Conservation (phyloP, 208 protist species). For the Trichomonas vaginalis region DNA sequence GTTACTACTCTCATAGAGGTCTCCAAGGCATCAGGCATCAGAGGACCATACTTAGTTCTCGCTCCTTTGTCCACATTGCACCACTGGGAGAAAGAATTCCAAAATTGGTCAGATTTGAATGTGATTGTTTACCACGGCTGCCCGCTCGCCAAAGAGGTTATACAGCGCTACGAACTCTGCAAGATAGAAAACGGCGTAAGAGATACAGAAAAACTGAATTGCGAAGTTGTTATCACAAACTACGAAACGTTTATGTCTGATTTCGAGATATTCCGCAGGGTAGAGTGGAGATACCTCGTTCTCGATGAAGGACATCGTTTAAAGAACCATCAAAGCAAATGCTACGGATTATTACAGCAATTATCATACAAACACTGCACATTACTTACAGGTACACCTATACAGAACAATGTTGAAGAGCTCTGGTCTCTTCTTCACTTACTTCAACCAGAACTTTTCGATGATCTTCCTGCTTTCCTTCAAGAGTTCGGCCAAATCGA, state of each 20-base stretch:
- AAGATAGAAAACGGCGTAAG: too few species aligned
- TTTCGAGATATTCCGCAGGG: slow-evolving; percentile 13
- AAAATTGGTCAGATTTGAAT: slow-evolving; percentile 25
- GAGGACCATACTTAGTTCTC: slow-evolving; percentile 38
- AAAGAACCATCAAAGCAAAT: slow-evolving; percentile 23
- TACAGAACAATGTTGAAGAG: slow-evolving; percentile 36
- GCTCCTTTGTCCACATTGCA: slow-evolving; percentile 41
- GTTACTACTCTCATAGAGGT: neutral
- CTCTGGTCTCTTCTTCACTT: slow-evolving; percentile 35
- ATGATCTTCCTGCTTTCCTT: neutral
- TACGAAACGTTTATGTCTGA: slow-evolving; percentile 32
- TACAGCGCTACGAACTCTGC: neutral
- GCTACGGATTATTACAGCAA: neutral
- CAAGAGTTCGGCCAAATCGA: slow-evolving; percentile 16
- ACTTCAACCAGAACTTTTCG: slow-evolving; percentile 14
- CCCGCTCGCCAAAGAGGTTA: neutral
- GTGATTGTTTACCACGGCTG: slow-evolving; percentile 22
- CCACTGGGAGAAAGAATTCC: slow-evolving; percentile 32
- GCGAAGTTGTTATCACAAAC: neutral
- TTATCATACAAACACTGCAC: neutral
- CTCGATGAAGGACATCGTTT: slow-evolving; percentile 40
- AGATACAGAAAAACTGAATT: neutral
- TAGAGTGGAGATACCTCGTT: slow-evolving; percentile 31
- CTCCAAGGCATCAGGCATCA: too few species aligned
- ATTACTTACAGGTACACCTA: slow-evolving; percentile 33